Base-by-base conservation (phyloP, 805 yeast genomes). In the Yamadazyma ubonensis region DNA sequence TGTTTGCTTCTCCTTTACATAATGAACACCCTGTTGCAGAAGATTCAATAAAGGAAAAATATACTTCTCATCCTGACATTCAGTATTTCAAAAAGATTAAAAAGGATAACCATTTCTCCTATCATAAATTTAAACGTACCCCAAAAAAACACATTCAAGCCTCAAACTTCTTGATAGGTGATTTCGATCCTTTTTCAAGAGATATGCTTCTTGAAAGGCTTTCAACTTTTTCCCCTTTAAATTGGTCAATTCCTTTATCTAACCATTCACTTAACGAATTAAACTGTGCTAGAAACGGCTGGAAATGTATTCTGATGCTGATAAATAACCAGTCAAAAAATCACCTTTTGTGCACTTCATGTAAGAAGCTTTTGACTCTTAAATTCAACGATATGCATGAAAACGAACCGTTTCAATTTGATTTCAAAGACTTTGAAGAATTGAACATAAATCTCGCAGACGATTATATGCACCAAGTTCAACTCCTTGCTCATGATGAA, bases 251-350 rank as follows among this genome's bases (percentile, higher is more conserved):
- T 17, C 54, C 54, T 3, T 23, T 37, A 23, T 28, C 31, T 10
- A 29, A 33, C n/a, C 32, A 18, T 10, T 35, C 41, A 5, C 52
- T 78, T 19, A 71, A 62, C 5, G 81, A 79, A 38, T 57, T 79
- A 23, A 63, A 53, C 21, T 73, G 79, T 49, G 69, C 80, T 1
- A 49, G 71, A 16, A 62, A 70, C 38, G 84, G 84, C 1, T 79
- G 83, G 83, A 57, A 52, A 36, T 72, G 77, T 44, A 68, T 67
- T 11, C 54, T 65, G 6, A 51, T 60, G 17, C 46, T 61, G 1
- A 34, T 43, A 6, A 44, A 44, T 31, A 49, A 50, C 22, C 44
- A 52, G 30, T 41, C 52, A 6, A 57, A 54, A 40, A 68, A 67
- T 45, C 61, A 56, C 31, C 49, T 69, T 15, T 32, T 57, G 10